Conservation (phyloP, 106 monocot genomes). For the Dendrobium officinale region DNA sequence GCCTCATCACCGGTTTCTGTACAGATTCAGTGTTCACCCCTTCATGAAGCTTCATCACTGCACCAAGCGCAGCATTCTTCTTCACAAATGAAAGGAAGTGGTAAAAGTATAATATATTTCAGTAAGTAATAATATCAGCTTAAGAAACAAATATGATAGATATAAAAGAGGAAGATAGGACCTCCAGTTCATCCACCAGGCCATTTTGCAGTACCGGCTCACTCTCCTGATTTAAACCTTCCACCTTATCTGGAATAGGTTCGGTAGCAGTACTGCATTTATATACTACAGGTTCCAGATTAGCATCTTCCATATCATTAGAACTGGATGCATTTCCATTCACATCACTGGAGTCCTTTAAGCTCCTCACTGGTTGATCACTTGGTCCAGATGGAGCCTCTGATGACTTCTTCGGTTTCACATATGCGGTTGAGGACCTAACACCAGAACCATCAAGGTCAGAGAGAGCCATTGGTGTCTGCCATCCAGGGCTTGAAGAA, state of each 20-base stretch:
- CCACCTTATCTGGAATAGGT: not conserved
- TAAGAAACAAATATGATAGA: not conserved
- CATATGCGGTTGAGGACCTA: not conserved
- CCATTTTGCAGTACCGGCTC: conserved; percentile 10
- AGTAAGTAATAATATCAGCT: not conserved
- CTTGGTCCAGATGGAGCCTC: not conserved
- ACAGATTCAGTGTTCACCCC: conserved; percentile 29
- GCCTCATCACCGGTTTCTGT: conserved; percentile 37
- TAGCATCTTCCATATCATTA: not conserved
- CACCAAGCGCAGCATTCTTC: conserved; percentile 28
- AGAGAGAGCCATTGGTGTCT: not conserved
- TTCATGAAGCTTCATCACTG: conserved; percentile 22
- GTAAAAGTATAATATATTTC: not conserved
- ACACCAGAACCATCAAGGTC: not conserved
- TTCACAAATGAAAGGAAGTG: conserved; percentile 18
- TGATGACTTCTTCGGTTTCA: conserved; percentile 8
- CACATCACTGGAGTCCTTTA: not conserved
- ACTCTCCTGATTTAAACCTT: conserved; percentile 7
- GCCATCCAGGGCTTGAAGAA: not conserved
- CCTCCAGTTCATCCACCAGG: conserved; percentile 18
- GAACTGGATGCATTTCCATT: not conserved
- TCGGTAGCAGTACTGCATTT: not conserved
- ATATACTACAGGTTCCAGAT: not conserved
- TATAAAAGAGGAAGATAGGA: conserved; percentile 4
- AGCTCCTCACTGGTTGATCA: not conserved